phyloP scores from a whole-genome alignment of 768 basidiomycete genomes.

The Goffeauzyma gilvescens region DNA sequence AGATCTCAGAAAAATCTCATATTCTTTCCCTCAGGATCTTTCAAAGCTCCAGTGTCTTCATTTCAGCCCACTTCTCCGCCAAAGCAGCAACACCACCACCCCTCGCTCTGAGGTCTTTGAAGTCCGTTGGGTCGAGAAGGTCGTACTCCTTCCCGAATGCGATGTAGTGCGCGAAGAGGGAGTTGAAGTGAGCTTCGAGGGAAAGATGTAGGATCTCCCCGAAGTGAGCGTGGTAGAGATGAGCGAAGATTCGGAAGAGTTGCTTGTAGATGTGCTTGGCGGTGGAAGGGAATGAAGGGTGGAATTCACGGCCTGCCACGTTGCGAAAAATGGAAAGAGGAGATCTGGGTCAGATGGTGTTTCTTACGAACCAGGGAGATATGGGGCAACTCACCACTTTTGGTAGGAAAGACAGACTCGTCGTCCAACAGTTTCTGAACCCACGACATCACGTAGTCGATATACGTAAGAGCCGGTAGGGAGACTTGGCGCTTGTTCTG shows the following conservation, averaged over 20 bases:
- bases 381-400: slow-evolving; percentile 47
- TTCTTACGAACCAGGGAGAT: too few relatives aligned
- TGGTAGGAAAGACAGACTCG: slow-evolving; percentile 84
- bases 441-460: slow-evolving; percentile 95
- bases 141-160: slow-evolving; percentile 91
- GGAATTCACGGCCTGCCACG: slow-evolving; percentile 62
- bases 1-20: not conserved
- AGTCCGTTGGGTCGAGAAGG: slow-evolving; percentile 68
- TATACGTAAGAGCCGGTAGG: slow-evolving; percentile 83
- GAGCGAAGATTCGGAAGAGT: slow-evolving; percentile 87
- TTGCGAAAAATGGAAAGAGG: too few relatives aligned
- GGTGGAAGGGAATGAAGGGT: slow-evolving; percentile 69
- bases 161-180: slow-evolving; percentile 90
- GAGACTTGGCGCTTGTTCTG: slow-evolving; percentile 71
- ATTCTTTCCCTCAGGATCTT: not conserved
- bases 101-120: slow-evolving; percentile 37
- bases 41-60: slow-evolving; percentile 54
- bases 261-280: slow-evolving; percentile 86
- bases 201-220: slow-evolving; percentile 67
- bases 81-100: slow-evolving; percentile 49
- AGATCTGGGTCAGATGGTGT: too few relatives aligned
- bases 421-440: slow-evolving; percentile 86
- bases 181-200: slow-evolving; percentile 79
- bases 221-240: slow-evolving; percentile 92
- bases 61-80: slow-evolving; percentile 78